phyloP scores from a whole-genome alignment of 2,329 filamentous ascomycete species.

The Colletotrichum paranaense region DNA sequence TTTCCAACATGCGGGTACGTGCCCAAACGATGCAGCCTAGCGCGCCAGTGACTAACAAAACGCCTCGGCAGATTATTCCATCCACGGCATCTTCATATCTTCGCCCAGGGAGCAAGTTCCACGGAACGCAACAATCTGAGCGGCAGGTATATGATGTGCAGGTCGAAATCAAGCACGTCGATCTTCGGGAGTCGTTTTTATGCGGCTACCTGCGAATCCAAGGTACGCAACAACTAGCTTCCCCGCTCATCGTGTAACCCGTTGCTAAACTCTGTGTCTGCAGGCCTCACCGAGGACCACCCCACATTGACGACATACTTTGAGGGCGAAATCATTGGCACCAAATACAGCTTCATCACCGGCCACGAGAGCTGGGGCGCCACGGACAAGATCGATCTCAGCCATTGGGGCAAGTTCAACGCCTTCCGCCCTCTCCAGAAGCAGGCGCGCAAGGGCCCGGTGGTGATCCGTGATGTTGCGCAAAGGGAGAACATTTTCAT shows the following conservation, averaged over 20 bases:
- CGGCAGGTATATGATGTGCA: slow-evolving; percentile 94
- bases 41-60: slow-evolving; percentile 9
- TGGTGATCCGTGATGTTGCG: slow-evolving; percentile 74
- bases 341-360: slow-evolving; percentile 93
- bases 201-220: slow-evolving; percentile 96
- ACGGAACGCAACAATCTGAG: slow-evolving; percentile 92
- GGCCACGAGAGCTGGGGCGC: slow-evolving; percentile 92
- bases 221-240: slow-evolving; percentile 65
- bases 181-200: slow-evolving; percentile 92
- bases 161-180: slow-evolving; percentile 96
- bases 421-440: slow-evolving; percentile 83
- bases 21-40: background rate
- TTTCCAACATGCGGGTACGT: slow-evolving; percentile 50
- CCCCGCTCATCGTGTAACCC: slow-evolving; percentile 31
- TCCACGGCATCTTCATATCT: slow-evolving; percentile 88
- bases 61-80: slow-evolving; percentile 70
- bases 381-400: slow-evolving; percentile 88
- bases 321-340: slow-evolving; percentile 96
- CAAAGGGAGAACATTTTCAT: slow-evolving; percentile 95
- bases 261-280: slow-evolving; percentile 19
- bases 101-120: slow-evolving; percentile 87
- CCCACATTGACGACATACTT: slow-evolving; percentile 99
- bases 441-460: slow-evolving; percentile 65
- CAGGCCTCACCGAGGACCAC: slow-evolving; percentile 93
- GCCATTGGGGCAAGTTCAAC: slow-evolving; percentile 91